phyloP scores from a whole-genome alignment of 2,329 filamentous ascomycete species.

The Fusarium albidum region DNA sequence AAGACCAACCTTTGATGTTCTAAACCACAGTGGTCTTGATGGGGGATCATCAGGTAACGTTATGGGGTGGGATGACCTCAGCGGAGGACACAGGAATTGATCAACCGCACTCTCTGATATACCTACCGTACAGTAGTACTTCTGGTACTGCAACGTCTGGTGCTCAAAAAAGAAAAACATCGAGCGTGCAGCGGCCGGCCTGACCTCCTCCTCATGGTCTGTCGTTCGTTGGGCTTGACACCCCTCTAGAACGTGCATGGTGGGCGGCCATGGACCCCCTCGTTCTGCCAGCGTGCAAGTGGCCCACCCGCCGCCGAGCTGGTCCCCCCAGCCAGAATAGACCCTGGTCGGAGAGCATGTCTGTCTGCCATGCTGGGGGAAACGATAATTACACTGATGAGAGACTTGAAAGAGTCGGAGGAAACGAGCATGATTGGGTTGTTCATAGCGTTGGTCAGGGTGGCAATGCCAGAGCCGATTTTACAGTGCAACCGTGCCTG shows the following conservation, averaged over 20 bases:
- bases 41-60: slow-evolving; percentile 30
- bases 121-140: too few relatives aligned
- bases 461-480: not conserved
- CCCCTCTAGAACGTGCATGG: too few relatives aligned
- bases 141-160: too few relatives aligned
- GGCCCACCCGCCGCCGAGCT: slow-evolving; percentile 22
- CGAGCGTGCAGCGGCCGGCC: not conserved
- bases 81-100: slow-evolving; percentile 25
- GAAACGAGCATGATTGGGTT: not conserved
- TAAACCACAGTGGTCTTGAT: slow-evolving; percentile 2
- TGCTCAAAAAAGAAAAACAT: not conserved
- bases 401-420: not conserved
- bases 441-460: not conserved
- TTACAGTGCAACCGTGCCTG: too few relatives aligned
- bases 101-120: slow-evolving; percentile 15
- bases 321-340: slow-evolving; percentile 6
- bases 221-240: slow-evolving; percentile 10
- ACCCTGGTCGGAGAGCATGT: slow-evolving; percentile 16
- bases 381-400: not conserved
- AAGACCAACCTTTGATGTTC: slow-evolving; percentile 18
- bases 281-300: slow-evolving; percentile 13
- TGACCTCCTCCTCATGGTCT: not conserved
- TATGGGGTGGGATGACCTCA: slow-evolving; percentile 29
- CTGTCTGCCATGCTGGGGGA: slow-evolving; percentile 1
- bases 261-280: too few relatives aligned